Percentiles rank a stretch among this genome's conserved stretches.
Conservation (phyloP, 1,139 yeast species). For the Chernovozyma aurita region DNA sequence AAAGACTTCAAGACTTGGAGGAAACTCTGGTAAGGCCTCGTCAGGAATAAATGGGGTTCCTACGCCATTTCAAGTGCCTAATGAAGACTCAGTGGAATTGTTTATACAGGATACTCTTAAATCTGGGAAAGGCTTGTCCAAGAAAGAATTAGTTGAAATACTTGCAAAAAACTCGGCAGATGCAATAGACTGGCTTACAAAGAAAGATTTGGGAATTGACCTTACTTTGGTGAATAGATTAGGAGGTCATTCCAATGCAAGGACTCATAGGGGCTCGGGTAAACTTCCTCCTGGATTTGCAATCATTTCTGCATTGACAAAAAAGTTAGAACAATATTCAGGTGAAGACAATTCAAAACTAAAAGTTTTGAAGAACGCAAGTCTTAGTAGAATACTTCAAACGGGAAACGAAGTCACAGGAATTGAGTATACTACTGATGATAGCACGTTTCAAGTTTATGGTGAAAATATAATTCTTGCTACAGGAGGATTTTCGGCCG, state of each 20-base stretch:
- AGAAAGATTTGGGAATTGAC: slow-evolving; percentile 19
- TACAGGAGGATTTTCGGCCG: slow-evolving; percentile 39
- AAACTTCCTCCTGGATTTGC: slow-evolving; percentile 36
- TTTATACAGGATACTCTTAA: slow-evolving; percentile 26
- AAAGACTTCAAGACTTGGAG: slow-evolving; percentile 28
- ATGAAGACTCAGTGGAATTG: slow-evolving; percentile 18
- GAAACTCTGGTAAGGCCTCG: slow-evolving; percentile 37
- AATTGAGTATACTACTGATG: slow-evolving; percentile 15
- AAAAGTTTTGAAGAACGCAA: slow-evolving; percentile 18
- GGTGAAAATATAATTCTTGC: slow-evolving; percentile 24
- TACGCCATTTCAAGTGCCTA: slow-evolving; percentile 22
- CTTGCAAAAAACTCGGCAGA: slow-evolving; percentile 22
- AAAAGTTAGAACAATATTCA: slow-evolving; percentile 14
- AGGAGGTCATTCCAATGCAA: slow-evolving; percentile 35
- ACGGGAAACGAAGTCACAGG: slow-evolving; percentile 16
- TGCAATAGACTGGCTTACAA: slow-evolving; percentile 31
- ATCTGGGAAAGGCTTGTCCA: slow-evolving; percentile 29
- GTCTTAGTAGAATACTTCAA: slow-evolving; percentile 16
- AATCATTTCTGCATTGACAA: slow-evolving; percentile 24
- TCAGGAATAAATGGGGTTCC: slow-evolving; percentile 40
- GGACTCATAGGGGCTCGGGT: slow-evolving; percentile 34
- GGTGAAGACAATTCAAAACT: slow-evolving; percentile 13
- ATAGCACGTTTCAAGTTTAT: slow-evolving; percentile 2
- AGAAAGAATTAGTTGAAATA: slow-evolving; percentile 20
- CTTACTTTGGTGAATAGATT: slow-evolving; percentile 24